Percentiles rank a stretch among this genome's conserved stretches.
These are phyloP conservation scores for Ophiostoma sp. DNA, from an alignment of 2,329 filamentous ascomycete genomes.

Conservation along the genomic window DNA sequence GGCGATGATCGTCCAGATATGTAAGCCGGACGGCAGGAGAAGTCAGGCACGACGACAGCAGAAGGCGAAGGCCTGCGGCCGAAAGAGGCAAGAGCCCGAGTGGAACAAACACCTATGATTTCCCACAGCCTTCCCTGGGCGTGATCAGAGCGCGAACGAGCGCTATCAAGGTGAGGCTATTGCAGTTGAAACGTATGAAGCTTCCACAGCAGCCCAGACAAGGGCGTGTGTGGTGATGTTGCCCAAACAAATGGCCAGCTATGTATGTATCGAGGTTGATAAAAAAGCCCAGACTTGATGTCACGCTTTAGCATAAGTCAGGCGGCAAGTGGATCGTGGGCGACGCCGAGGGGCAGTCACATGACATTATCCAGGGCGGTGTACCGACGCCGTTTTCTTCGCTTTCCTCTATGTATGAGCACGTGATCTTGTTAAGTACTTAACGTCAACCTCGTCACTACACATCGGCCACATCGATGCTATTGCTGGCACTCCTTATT, in stretches of 20 bases:
- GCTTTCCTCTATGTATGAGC: background rate
- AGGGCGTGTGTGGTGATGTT: conserved; percentile 1
- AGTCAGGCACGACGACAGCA: background rate
- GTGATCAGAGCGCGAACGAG: no score
- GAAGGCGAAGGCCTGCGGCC: background rate
- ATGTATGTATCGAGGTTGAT: background rate
- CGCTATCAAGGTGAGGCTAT: background rate
- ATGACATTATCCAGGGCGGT: background rate
- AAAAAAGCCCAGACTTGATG: background rate
- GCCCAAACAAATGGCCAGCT: background rate
- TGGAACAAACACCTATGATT: background rate
- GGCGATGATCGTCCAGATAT: background rate
- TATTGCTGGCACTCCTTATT: background rate
- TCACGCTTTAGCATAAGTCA: background rate
- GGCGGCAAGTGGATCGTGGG: background rate
- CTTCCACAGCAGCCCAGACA: background rate
- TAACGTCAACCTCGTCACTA: background rate
- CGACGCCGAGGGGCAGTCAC: conserved; percentile 9
- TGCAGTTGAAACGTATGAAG: background rate
- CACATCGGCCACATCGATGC: background rate
- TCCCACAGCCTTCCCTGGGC: background rate
- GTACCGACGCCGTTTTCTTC: background rate
- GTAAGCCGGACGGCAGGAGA: background rate
- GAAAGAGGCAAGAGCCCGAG: conserved; percentile 3
- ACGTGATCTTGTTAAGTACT: background rate